A percentile compares a stretch with the other conserved stretches of the same genome.
These are phyloP conservation scores for Colletotrichum limetticola DNA, from an alignment of 2,329 filamentous ascomycete species.

Conservation along the genomic window DNA sequence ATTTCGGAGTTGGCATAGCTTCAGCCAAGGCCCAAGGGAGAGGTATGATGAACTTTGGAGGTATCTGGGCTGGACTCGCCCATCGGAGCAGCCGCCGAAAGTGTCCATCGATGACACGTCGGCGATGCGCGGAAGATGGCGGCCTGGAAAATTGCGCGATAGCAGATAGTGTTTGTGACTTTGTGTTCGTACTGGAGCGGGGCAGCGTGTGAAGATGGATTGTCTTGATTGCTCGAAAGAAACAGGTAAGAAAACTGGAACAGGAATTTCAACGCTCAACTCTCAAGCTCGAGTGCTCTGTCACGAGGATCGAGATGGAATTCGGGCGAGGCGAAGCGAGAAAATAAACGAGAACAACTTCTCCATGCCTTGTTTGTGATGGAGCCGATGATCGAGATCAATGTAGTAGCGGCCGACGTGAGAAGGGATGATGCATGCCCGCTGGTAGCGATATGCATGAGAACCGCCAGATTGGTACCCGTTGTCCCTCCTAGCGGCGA, in stretches of 20 bases:
- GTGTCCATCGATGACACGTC: not conserved
- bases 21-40: not conserved
- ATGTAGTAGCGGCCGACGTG: not conserved
- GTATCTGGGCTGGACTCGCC: not conserved
- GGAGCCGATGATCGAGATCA: conserved; percentile 9
- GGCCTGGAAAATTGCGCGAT: not conserved
- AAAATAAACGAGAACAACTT: not conserved
- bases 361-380: not conserved
- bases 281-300: too few species aligned
- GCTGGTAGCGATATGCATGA: conserved; percentile 9
- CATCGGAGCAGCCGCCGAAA: conserved; percentile 16
- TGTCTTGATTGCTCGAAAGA: not conserved
- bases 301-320: not conserved
- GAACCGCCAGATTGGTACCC: conserved; percentile 4
- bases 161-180: not conserved
- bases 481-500: not conserved
- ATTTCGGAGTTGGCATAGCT: not conserved
- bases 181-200: not conserved
- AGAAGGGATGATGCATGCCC: conserved; percentile 29
- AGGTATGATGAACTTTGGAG: too few species aligned
- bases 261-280: not conserved
- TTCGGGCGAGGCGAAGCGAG: not conserved
- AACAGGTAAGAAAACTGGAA: not conserved
- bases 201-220: not conserved
- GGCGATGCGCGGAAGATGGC: not conserved